A percentile compares a stretch with the other conserved stretches of the same genome.
phyloP scores from a whole-genome alignment of 2,329 filamentous ascomycete genomes.

The Fusarium tricinctum region DNA sequence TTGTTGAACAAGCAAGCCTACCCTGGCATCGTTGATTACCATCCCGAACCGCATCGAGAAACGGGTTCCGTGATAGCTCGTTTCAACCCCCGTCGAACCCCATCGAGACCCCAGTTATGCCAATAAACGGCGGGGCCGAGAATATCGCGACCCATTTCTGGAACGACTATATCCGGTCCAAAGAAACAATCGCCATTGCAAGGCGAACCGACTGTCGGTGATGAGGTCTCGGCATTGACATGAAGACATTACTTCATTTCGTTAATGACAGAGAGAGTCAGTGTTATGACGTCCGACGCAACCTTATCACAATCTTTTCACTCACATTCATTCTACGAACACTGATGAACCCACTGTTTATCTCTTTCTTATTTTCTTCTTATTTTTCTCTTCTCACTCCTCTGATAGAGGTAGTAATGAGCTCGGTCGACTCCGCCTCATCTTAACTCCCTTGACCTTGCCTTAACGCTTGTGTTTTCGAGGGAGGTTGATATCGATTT shows the following conservation, averaged over 20 bases:
- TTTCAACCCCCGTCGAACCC: constrained; percentile 42
- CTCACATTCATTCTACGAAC: constrained; percentile 30
- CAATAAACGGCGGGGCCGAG: constrained; percentile 39
- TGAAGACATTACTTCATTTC: constrained; percentile 28
- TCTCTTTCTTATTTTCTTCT: constrained; percentile 10
- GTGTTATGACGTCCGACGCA: constrained; percentile 11
- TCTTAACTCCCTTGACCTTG: constrained; percentile 20
- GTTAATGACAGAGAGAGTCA: constrained; percentile 19
- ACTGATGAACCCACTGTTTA: constrained; percentile 25
- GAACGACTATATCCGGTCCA: constrained; percentile 18
- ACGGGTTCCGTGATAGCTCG: constrained; percentile 39
- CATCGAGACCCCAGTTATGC: constrained; percentile 23
- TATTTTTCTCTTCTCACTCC: constrained; percentile 36
- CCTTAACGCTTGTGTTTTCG: background rate
- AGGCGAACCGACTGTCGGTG: constrained; percentile 17
- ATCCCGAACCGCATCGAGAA: constrained; percentile 32
- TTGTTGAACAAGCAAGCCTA: constrained; percentile 10
- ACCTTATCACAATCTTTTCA: constrained; percentile 6
- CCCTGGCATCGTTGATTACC: constrained; percentile 32
- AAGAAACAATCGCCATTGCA: constrained; percentile 11
- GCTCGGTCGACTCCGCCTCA: constrained; percentile 31
- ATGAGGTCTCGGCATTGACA: constrained; percentile 34
- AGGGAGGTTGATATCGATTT: constrained; percentile 20
- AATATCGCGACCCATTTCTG: constrained; percentile 36
- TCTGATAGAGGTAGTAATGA: constrained; percentile 34